Percentiles rank a stretch among this genome's conserved stretches.
Evolutionary conservation across 108 stramenopile genomes (phyloP).

Genomic region (Cyclotella atomus): DNA sequence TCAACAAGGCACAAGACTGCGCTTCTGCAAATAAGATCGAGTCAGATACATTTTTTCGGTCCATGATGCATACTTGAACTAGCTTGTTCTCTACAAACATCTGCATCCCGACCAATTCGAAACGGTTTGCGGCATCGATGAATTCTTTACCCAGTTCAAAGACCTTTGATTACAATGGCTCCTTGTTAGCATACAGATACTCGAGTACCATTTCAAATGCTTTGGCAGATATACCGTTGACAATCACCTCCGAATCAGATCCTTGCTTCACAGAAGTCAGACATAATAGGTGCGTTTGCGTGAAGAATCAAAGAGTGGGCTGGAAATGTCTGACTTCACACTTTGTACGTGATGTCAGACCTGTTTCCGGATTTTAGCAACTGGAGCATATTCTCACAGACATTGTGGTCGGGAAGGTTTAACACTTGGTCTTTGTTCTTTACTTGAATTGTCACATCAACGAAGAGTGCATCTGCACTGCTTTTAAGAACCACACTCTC

Average conservation of each 20-base stretch:
- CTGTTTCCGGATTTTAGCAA: slow-evolving; percentile 5
- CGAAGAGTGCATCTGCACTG: not conserved
- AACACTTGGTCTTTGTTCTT: not conserved
- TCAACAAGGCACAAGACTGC: slow-evolving; percentile 7
- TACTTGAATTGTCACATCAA: slow-evolving; percentile 9
- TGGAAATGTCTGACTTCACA: not conserved
- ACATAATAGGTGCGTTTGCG: slow-evolving; percentile 3
- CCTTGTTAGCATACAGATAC: slow-evolving; percentile 16
- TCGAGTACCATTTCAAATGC: slow-evolving; percentile 15
- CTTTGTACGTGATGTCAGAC: slow-evolving; percentile 12
- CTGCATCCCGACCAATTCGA: slow-evolving; percentile 13
- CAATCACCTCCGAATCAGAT: not conserved
- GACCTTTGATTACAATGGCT: not conserved
- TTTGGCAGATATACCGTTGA: slow-evolving; percentile 13
- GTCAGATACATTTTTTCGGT: not conserved
- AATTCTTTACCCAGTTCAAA: slow-evolving; percentile 5
- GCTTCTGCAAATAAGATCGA: slow-evolving; percentile 25
- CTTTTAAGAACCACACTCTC: too few relatives aligned
- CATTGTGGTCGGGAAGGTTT: not conserved
- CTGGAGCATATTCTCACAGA: not conserved
- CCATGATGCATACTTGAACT: not conserved
- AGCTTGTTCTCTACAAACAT: slow-evolving; percentile 9
- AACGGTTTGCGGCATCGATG: slow-evolving; percentile 18
- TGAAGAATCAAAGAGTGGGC: slow-evolving; percentile 25
- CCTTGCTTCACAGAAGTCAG: not conserved